Base-by-base conservation (phyloP, 306 rosid genomes). In the Trichosanthes cucumerina region DNA sequence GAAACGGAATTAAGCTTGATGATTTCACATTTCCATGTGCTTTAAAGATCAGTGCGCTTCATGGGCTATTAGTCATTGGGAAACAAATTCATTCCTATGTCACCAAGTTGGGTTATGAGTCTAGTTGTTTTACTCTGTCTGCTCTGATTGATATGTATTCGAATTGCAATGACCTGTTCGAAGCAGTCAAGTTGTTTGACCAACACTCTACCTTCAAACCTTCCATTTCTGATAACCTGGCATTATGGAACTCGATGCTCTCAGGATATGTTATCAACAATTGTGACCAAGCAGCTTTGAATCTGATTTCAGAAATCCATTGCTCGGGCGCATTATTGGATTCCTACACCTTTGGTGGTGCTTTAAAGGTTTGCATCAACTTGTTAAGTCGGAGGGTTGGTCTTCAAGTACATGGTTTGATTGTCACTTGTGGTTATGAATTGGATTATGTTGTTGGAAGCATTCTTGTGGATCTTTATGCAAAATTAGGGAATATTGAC, bases 131-230 rank as follows among this genome's bases (percentile, higher is more conserved):
- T 47, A 85, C 90, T 82, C 33, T 85, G 76, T 87, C 98, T 5
- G 93, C 97, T 2, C 84, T 94, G 85, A 82, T 94, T 80, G 94
- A 92, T 73, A 88, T 90, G 97, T 94, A 94, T 85, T 88, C 97
- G 0, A 88, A 88, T 83, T 90, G 90, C 87, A 81, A 81, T 81
- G 52, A 80, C 28, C 63, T 94, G 76, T 80, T 39, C 19, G 86
- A 89, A 57, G 96, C 97, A 21, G 68, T 65, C 63, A 81, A 78
- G 76, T 69, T 94, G 77, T 92, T 88, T 85, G 73, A 80, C 80
- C 89, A 80, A 69, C 78, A 77, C 80, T 86, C 83, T 9, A 50
- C 64, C 63, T 58, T 65, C 62, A 75, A 41, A 77, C 43, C 59
- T 72, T 80, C 80, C 68, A 77, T 86, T 80, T 66, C 58, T 71